Evolutionary conservation across 2,329 filamentous ascomycete genomes (phyloP), one percentile per base, ranked within the genome.

Genomic region (Talaromyces sp.): DNA sequence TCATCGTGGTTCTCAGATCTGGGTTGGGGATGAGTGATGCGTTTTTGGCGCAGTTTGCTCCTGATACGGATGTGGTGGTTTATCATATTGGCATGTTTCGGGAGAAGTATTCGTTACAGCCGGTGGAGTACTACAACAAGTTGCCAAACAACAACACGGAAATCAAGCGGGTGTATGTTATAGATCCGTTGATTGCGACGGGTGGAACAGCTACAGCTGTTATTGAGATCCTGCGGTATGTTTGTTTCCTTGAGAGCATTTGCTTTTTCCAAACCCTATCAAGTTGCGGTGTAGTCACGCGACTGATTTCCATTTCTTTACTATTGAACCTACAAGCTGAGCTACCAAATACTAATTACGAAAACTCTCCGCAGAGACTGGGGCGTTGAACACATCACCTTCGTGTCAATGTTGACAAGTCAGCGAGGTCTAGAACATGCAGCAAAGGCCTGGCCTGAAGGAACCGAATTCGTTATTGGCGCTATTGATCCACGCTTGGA

Each of bases 1-100:
- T 70, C 49, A 68, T 70, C 22, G 72, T 76, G 49, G 70, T 78
- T 38, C 69, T 78, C 34, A 77, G 78, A 13, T 79, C 77, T 3
- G 77, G 78, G 1, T 66, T 80, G 5, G 70, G 74, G 34, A 80
- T 80, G 78, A 72, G 71, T 27, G 77, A 79, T 43, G 66, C 75
- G 1, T 78, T 79, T 64, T 54, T 77, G 29, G 72, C 65, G 58
- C 68, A 63, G 49, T 67, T 71, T 63, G 70, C 68, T 45, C 71
- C 63, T 31, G 71, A 74, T 22, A 69, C 72, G 0, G 69, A 75
- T 22, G 68, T 68, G 17, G 69, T 70, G 15, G 70, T 67, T 61
- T 73, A 73, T 51, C 73, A 74, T 60, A 68, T 74, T 61, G 73
- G 73, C 27, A 68, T 74, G 34, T 74, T 73, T 60, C 70, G 72